Evolutionary conservation across 2,329 filamentous ascomycete genomes (phyloP).

Genomic region (Lasiodiplodia theobromae): DNA sequence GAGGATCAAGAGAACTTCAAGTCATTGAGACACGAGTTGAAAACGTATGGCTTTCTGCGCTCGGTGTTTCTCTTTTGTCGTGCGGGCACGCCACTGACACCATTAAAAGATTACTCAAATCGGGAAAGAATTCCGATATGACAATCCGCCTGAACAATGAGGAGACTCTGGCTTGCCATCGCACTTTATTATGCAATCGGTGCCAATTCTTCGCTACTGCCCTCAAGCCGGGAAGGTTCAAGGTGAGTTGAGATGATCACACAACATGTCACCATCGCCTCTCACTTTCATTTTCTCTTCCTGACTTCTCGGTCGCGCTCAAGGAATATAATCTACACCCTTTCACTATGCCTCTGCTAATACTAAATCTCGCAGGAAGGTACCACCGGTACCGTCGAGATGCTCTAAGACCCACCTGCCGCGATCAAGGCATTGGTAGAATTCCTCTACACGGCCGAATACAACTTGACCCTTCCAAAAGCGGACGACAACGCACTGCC

Average conservation of each 20-base stretch:
- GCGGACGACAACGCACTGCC: background rate
- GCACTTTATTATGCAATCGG: background rate
- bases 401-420: background rate
- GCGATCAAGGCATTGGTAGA: background rate
- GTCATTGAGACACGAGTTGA: background rate
- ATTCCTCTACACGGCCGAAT: conserved; percentile 6
- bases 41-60: background rate
- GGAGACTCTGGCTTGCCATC: background rate
- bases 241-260: background rate
- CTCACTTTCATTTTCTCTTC: too few species aligned
- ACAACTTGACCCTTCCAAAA: background rate
- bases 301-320: too few species aligned
- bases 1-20: background rate
- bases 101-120: background rate
- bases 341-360: too few species aligned
- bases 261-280: background rate
- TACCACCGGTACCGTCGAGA: background rate
- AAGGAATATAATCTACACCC: too few species aligned
- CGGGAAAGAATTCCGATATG: background rate
- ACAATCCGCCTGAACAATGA: background rate
- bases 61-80: too few species aligned
- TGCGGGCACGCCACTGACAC: background rate
- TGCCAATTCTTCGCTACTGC: conserved; percentile 12
- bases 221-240: conserved; percentile 6
- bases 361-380: background rate